These are phyloP conservation scores for Aurantiochytrium sp. DNA, from an alignment of 108 stramenopile species.

Conservation along the genomic window DNA sequence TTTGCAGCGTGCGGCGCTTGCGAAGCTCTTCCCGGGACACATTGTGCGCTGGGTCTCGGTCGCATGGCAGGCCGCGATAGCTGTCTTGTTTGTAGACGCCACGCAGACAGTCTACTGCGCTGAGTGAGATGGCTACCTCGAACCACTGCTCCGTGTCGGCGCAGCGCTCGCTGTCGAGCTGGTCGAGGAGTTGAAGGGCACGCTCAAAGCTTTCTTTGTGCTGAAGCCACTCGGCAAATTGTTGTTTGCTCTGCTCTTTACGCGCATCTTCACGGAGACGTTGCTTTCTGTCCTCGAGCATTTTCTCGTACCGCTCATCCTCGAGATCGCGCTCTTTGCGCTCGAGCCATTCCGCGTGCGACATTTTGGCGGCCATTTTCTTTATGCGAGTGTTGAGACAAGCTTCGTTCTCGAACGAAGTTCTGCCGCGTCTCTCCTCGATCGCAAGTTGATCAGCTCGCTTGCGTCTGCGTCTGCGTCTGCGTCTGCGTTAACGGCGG, in stretches of 20 bases:
- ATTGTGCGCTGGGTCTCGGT: not conserved
- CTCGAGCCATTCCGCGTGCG: not conserved
- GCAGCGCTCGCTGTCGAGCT: not conserved
- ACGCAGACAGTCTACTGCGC: not conserved
- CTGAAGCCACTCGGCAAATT: not conserved
- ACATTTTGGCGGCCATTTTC: not conserved
- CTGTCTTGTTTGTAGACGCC: not conserved
- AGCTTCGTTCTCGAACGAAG: too few relatives aligned
- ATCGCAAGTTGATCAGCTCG: too few relatives aligned
- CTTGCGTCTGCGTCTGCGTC: too few relatives aligned
- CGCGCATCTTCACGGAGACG: not conserved
- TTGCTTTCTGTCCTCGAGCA: not conserved
- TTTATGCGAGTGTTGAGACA: too few relatives aligned
- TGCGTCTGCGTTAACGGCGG: too few relatives aligned
- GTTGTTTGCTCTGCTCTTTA: not conserved
- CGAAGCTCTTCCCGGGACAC: not conserved
- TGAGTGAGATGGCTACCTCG: not conserved
- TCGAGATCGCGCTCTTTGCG: slow-evolving; percentile 15
- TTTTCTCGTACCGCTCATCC: not conserved
- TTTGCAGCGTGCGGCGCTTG: not conserved
- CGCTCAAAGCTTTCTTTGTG: not conserved
- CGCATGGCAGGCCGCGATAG: not conserved
- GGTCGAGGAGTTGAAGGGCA: not conserved
- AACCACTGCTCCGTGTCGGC: not conserved
- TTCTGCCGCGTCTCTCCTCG: too few relatives aligned